phyloP scores from a whole-genome alignment of 257 asterid genomes.

The Perilla frutescens region DNA sequence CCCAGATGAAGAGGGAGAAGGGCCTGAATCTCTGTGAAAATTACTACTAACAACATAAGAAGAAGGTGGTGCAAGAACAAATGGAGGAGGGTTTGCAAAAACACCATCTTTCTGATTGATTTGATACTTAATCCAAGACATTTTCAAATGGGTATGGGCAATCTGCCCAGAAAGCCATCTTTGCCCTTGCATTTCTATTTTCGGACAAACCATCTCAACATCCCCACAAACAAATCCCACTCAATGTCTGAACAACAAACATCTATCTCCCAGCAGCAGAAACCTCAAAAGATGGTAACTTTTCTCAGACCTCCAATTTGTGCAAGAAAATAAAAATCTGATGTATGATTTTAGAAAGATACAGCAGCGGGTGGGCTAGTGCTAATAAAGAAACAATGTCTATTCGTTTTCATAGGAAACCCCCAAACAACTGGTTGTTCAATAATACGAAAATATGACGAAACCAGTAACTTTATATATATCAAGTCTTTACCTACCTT shows the following conservation, averaged over 20 bases:
- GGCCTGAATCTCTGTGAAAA: conserved; percentile 47
- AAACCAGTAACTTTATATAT: conserved; percentile 46
- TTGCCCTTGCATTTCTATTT: conserved; percentile 46
- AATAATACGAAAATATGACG: conserved; percentile 48
- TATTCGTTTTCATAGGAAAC: conserved; percentile 33
- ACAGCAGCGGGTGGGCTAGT: conserved; percentile 33
- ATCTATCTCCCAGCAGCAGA: conserved; percentile 24
- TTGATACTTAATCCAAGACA: conserved; percentile 53
- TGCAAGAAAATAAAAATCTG: conserved; percentile 15
- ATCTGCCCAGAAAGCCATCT: conserved; percentile 48
- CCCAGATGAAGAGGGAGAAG: conserved; percentile 55
- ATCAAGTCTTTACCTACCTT: conserved; percentile 59
- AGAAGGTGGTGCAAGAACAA: conserved; percentile 47
- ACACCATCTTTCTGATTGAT: conserved; percentile 42
- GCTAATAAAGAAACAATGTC: conserved; percentile 36
- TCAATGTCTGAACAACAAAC: conserved; percentile 34
- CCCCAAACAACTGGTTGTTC: conserved; percentile 34
- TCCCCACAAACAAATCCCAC: conserved; percentile 22
- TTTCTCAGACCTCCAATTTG: conserved; percentile 20
- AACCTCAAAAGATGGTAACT: conserved; percentile 8
- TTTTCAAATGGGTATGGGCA: conserved; percentile 51
- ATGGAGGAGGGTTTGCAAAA: conserved; percentile 48
- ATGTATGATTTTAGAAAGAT: conserved; percentile 21
- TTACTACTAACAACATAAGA: conserved; percentile 34
- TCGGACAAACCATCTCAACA: conserved; percentile 41